phyloP scores from a whole-genome alignment of 768 basidiomycete species.

The Suillus tomentosus region DNA sequence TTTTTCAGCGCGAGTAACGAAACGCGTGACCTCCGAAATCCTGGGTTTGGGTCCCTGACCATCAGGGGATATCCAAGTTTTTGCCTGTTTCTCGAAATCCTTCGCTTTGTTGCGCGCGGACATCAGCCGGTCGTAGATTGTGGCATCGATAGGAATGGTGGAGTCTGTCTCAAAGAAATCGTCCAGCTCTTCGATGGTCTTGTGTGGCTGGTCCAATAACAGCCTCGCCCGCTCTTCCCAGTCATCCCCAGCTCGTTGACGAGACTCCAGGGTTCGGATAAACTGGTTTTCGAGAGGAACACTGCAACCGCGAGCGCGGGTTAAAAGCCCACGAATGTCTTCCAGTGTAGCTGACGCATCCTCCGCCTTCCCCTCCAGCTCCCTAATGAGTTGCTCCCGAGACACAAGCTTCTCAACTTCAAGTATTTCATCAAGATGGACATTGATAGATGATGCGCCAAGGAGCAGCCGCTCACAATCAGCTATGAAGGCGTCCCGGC shows the following conservation, averaged over 20 bases:
- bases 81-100: conserved; percentile 80
- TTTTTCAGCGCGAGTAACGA: conserved; percentile 72
- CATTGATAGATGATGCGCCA: conserved; percentile 75
- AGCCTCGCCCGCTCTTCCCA: conserved; percentile 77
- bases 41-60: conserved; percentile 56
- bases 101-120: conserved; percentile 66
- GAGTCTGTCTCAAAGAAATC: conserved; percentile 66
- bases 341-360: conserved; percentile 68
- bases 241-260: conserved; percentile 64
- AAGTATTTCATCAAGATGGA: conserved; percentile 77
- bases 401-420: conserved; percentile 82
- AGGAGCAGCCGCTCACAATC: conserved; percentile 73
- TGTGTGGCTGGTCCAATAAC: conserved; percentile 66
- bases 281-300: conserved; percentile 66
- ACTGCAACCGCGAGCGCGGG: conserved; percentile 68
- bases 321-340: conserved; percentile 73
- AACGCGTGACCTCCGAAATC: conserved; percentile 66
- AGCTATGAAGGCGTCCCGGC: conserved; percentile 58
- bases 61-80: conserved; percentile 66
- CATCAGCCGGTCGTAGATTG: conserved; percentile 65
- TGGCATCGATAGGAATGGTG: conserved; percentile 68
- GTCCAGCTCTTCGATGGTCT: conserved; percentile 77
- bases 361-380: conserved; percentile 73
- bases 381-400: conserved; percentile 73
- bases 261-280: conserved; percentile 63